Evolutionary conservation across 805 yeast genomes (phyloP).

Genomic region (Maudiozyma turicensis): DNA sequence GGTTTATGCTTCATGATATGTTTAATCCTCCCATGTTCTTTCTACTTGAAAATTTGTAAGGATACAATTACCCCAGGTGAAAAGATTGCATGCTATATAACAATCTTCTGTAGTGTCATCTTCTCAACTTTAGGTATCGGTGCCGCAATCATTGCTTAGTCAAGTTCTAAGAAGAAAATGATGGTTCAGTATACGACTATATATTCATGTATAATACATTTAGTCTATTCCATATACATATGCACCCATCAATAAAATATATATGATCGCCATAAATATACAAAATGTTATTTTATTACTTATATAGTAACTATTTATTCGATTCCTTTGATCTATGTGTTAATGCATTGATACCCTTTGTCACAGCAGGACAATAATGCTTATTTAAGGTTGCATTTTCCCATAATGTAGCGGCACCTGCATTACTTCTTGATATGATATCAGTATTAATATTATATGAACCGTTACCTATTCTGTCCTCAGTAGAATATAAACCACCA

Average conservation of each 20-base stretch:
- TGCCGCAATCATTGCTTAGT: conserved; percentile 35
- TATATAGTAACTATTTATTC: conserved; percentile 6
- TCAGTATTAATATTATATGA: conserved; percentile 54
- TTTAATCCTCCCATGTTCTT: conserved; percentile 63
- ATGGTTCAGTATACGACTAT: neutral
- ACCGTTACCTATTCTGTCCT: conserved; percentile 82
- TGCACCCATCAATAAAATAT: neutral
- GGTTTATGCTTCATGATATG: conserved; percentile 74
- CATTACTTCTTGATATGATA: conserved; percentile 65
- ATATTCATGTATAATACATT: neutral
- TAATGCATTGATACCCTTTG: conserved; percentile 47
- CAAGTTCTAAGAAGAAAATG: neutral
- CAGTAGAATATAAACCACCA: conserved; percentile 72
- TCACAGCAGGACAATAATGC: conserved; percentile 79
- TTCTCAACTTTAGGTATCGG: conserved; percentile 53
- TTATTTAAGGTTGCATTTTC: conserved; percentile 68
- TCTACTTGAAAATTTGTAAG: conserved; percentile 52
- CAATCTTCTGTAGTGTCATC: conserved; percentile 36
- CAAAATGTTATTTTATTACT: neutral
- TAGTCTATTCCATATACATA: neutral
- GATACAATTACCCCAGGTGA: conserved; percentile 35
- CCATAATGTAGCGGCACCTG: conserved; percentile 87
- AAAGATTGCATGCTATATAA: conserved; percentile 32
- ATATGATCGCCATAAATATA: neutral
- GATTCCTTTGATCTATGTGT: conserved; percentile 28